Percentiles rank a stretch among this genome's conserved stretches.
These are phyloP conservation scores for Fusarium sp. DNA, from an alignment of 2,329 filamentous ascomycete species.

Conservation along the genomic window DNA sequence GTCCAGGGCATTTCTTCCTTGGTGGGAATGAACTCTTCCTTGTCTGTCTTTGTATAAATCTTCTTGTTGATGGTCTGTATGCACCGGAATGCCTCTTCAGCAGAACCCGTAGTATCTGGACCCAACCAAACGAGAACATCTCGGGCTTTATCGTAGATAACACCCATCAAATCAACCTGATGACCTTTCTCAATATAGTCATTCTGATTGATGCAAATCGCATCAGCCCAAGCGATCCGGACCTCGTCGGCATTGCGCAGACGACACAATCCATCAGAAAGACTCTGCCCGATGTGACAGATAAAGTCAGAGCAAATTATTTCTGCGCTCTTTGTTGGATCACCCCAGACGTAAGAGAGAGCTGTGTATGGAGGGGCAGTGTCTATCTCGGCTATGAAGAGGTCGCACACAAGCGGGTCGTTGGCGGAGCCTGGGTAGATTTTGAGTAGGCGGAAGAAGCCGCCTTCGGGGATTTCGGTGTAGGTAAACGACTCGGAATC, in stretches of 20 bases:
- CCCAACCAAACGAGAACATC: conserved; percentile 21
- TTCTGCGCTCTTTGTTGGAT: conserved; percentile 1
- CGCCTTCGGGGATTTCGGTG: neutral
- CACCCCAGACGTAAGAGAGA: conserved; percentile 8
- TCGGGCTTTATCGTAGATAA: conserved; percentile 8
- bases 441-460: conserved; percentile 1
- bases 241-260: neutral
- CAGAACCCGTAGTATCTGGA: neutral
- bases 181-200: conserved; percentile 12
- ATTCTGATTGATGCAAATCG: conserved; percentile 19
- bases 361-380: conserved; percentile 3
- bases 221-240: conserved; percentile 6
- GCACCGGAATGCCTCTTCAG: conserved; percentile 12
- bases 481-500: conserved; percentile 3
- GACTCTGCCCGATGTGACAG: conserved; percentile 8
- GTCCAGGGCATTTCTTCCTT: neutral
- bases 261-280: conserved; percentile 5
- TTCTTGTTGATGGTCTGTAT: conserved; percentile 13
- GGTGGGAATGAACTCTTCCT: neutral
- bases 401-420: neutral
- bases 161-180: conserved; percentile 22
- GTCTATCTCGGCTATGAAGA: conserved; percentile 11
- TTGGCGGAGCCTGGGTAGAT: neutral
- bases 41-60: conserved; percentile 3
- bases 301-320: neutral